A percentile compares a stretch with the other conserved stretches of the same genome.
Evolutionary conservation across 176 grass and related monocot genomes (phyloP).

Genomic region (Pontederia paniculata): DNA sequence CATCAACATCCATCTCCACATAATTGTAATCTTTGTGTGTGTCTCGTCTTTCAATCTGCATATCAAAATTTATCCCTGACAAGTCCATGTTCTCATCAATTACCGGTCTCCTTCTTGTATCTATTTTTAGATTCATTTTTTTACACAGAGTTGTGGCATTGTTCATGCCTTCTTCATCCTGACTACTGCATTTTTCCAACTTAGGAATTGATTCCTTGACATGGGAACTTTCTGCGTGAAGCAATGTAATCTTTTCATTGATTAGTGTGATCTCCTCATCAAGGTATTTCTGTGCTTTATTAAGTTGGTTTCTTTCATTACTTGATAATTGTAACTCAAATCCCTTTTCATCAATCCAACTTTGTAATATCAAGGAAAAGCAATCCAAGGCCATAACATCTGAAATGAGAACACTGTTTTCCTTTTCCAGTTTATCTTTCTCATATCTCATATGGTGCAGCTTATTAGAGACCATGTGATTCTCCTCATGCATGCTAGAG

Average conservation of each 20-base stretch:
- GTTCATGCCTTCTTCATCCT: conserved; percentile 21
- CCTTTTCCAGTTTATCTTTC: conserved; percentile 38
- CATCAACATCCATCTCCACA: conserved; percentile 10
- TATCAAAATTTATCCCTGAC: too few species aligned
- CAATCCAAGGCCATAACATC: conserved; percentile 51
- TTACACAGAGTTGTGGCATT: conserved; percentile 23
- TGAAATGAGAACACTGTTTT: conserved; percentile 36
- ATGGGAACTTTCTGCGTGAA: conserved; percentile 53
- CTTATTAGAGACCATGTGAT: conserved; percentile 41
- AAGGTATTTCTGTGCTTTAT: conserved; percentile 36
- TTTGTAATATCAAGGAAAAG: conserved; percentile 44
- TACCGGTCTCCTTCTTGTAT: too few species aligned
- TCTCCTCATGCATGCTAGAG: conserved; percentile 44
- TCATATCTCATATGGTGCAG: conserved; percentile 35
- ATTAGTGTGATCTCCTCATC: conserved; percentile 45
- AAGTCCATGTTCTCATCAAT: too few species aligned
- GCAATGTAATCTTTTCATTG: conserved; percentile 44
- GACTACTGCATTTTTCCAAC: neutral
- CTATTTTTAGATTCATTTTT: too few species aligned
- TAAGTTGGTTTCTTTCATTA: conserved; percentile 20
- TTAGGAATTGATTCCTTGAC: conserved; percentile 27
- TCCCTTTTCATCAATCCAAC: conserved; percentile 50
- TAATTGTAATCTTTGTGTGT: conserved; percentile 26
- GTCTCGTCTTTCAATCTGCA: conserved; percentile 34
- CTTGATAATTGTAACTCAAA: conserved; percentile 32